Percentiles rank a stretch among this genome's conserved stretches.
These are phyloP conservation scores for Xylariaceae sp. DNA, from an alignment of 2,329 filamentous ascomycete genomes.

Conservation along the genomic window DNA sequence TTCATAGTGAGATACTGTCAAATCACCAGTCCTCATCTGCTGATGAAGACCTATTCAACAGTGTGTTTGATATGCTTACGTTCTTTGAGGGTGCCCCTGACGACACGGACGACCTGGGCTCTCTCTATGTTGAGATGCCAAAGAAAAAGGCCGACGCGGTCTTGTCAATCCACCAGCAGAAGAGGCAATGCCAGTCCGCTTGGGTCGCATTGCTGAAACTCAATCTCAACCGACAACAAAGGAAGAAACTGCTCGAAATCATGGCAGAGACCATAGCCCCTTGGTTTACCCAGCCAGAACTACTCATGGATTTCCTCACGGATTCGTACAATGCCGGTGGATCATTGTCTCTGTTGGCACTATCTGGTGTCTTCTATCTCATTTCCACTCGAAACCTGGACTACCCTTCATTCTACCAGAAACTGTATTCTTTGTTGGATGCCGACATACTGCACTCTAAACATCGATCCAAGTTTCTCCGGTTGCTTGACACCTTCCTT, in stretches of 20 bases:
- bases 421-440: slow-evolving; percentile 90
- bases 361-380: slow-evolving; percentile 91
- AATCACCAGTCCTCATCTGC: slow-evolving; percentile 21
- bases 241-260: slow-evolving; percentile 70
- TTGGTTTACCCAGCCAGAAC: slow-evolving; percentile 82
- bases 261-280: slow-evolving; percentile 76
- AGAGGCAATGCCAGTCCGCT: slow-evolving; percentile 74
- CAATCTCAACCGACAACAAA: slow-evolving; percentile 63
- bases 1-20: slow-evolving; percentile 30
- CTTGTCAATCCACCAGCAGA: slow-evolving; percentile 63
- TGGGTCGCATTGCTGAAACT: slow-evolving; percentile 75
- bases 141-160: slow-evolving; percentile 63
- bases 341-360: slow-evolving; percentile 76
- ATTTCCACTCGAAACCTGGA: slow-evolving; percentile 92
- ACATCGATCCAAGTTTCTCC: slow-evolving; percentile 88
- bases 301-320: slow-evolving; percentile 94
- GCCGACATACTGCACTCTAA: slow-evolving; percentile 84
- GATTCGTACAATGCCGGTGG: slow-evolving; percentile 86
- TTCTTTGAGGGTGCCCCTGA: slow-evolving; percentile 66
- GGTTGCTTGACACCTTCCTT: slow-evolving; percentile 85
- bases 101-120: slow-evolving; percentile 59
- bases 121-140: slow-evolving; percentile 62
- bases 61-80: slow-evolving; percentile 57
- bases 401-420: slow-evolving; percentile 89
- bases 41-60: slow-evolving; percentile 44